Conservation (phyloP, 169 alveolate species). For the Sarcocystis neurona region DNA sequence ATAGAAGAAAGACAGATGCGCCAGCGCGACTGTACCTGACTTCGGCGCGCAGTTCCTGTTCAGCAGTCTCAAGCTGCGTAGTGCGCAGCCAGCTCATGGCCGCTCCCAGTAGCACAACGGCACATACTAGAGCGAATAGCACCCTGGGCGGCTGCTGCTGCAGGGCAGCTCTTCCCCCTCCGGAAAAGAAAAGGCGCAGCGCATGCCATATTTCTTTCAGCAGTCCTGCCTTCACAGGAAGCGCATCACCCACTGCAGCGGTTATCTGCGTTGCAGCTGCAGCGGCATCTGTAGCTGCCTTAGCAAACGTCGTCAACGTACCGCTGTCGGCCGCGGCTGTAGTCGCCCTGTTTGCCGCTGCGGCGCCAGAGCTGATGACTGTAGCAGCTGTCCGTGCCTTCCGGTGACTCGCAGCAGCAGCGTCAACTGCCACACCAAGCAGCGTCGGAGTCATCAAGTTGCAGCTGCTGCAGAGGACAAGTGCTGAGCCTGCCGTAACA, state of each 20-base stretch:
- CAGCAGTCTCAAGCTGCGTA: constrained; percentile 40
- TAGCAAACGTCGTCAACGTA: too few relatives aligned
- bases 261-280: not conserved
- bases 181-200: not conserved
- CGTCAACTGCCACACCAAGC: constrained; percentile 29
- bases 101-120: constrained; percentile 31
- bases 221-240: not conserved
- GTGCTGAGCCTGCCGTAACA: not conserved
- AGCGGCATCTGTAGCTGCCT: not conserved
- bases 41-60: constrained; percentile 29
- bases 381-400: constrained; percentile 31
- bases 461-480: constrained; percentile 43
- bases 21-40: not conserved
- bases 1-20: not conserved
- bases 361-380: too few relatives aligned
- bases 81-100: constrained; percentile 35
- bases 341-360: too few relatives aligned
- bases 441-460: constrained; percentile 42
- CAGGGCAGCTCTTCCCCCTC: constrained; percentile 17
- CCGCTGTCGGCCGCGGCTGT: too few relatives aligned
- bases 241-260: not conserved
- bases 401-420: constrained; percentile 26
- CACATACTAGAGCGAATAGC: not conserved
- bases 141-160: not conserved
- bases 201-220: not conserved